phyloP scores from a whole-genome alignment of 345 rosid genomes.

The Gossypium thurberi region DNA sequence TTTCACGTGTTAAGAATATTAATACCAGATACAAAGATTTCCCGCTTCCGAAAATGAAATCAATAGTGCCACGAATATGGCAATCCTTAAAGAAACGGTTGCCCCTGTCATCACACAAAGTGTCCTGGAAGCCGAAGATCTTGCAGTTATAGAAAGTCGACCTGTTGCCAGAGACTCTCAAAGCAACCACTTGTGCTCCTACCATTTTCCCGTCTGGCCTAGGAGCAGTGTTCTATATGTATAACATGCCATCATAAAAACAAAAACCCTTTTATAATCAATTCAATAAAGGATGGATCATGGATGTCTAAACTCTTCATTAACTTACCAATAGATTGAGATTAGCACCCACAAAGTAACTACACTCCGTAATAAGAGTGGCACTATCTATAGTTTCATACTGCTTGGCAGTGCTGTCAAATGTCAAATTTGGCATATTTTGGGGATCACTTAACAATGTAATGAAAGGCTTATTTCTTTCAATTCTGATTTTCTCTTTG shows the following conservation, averaged over 20 bases:
- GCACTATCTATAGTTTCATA: too few relatives aligned
- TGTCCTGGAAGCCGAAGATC: slow-evolving; percentile 47
- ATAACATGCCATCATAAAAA: background rate
- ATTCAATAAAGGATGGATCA: background rate
- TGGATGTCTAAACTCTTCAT: too few relatives aligned
- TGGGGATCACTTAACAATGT: slow-evolving; percentile 44
- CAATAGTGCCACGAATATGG: slow-evolving; percentile 67
- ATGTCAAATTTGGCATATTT: too few relatives aligned
- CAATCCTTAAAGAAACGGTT: slow-evolving; percentile 65
- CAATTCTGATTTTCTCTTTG: slow-evolving; percentile 47
- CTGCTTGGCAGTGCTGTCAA: too few relatives aligned
- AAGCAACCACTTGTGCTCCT: slow-evolving; percentile 41
- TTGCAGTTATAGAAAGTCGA: slow-evolving; percentile 25
- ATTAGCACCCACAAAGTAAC: slow-evolving; percentile 39
- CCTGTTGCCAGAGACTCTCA: slow-evolving; percentile 36
- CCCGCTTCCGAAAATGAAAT: slow-evolving; percentile 69
- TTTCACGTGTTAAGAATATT: background rate
- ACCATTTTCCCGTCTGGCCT: slow-evolving; percentile 23
- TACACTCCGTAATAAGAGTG: slow-evolving; percentile 4
- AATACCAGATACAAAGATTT: slow-evolving; percentile 40
- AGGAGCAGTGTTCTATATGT: slow-evolving; percentile 39
- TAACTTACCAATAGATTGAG: slow-evolving; percentile 45
- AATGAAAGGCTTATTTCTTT: slow-evolving; percentile 39
- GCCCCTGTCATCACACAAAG: slow-evolving; percentile 53
- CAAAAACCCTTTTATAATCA: background rate